Evolutionary conservation across 805 yeast genomes (phyloP), one percentile per base, ranked within the genome.

Genomic region (Cyberlindnera suaveolens): DNA sequence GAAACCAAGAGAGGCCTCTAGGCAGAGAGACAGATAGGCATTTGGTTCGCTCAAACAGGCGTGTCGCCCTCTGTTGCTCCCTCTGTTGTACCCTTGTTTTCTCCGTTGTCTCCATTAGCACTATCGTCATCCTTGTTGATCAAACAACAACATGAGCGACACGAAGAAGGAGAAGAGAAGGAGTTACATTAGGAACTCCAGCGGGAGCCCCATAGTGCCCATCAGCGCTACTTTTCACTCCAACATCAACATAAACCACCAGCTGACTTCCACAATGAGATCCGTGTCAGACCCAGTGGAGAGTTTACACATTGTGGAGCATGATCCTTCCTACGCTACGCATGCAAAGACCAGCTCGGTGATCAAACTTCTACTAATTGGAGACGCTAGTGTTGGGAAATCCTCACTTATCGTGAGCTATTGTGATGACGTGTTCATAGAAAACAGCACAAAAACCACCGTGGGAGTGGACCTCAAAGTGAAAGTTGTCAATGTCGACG

Each of bases 351-450:
- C 61, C 1, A 44, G 54, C 1, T 53, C 60, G 3, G 49, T 56
- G 29, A 59, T 66, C 39, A 71, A 71, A 47, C 43, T 70, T 5
- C 50, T 71, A 9, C 53, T 70, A 5, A 60, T 72, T 26, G 77
- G 77, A 3, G 71, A 71, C 37, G 68, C 75, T 2, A 70, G 72
- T 11, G 75, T 72, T 3, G 77, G 77, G 1, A 72, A 72, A 46
- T 67, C 75, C 8, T 74, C 77, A 1, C 59, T 72, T 48, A 63
- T 72, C 4, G 46, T 71, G 6, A 63, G 67, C 17, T 72, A 70
- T 44, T 69, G 72, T 47, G 64, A 67, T 16, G 62, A 65, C 36
- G 61, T 63, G 19, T 57, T 65, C 16, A 62, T 67, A 19, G 65
- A 61, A 39, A 50, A 53, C 32, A 43, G 47, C 6, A 61, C 70